Percentiles rank a stretch among this genome's conserved stretches.
phyloP scores from a whole-genome alignment of 345 rosid species.

The Euphorbia lathyris region DNA sequence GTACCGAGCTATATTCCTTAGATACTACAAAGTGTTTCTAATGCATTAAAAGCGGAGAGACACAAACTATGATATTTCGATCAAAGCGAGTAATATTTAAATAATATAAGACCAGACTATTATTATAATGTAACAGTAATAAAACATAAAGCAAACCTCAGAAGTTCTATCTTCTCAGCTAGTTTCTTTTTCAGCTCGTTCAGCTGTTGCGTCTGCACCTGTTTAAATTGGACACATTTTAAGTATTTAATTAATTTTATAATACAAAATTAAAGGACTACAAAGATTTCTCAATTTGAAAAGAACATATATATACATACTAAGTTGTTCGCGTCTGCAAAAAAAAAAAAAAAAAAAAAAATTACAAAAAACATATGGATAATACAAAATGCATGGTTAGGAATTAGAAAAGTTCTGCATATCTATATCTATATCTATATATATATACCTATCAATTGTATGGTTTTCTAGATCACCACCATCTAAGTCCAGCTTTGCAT shows the following conservation, averaged over 20 bases:
- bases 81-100: background rate
- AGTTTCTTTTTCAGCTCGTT: constrained; percentile 17
- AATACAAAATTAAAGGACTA: background rate
- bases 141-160: constrained; percentile 16
- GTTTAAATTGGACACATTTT: background rate
- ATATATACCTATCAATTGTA: constrained; percentile 10
- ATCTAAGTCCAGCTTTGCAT: background rate
- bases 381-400: background rate
- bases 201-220: constrained; percentile 16
- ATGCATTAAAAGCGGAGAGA: too few relatives aligned
- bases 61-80: background rate
- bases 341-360: background rate
- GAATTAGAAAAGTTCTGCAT: background rate
- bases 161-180: constrained; percentile 20
- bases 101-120: too few relatives aligned
- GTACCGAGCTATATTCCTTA: too few relatives aligned
- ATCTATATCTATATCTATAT: too few relatives aligned
- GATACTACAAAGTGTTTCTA: too few relatives aligned
- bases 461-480: background rate
- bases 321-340: constrained; percentile 11
- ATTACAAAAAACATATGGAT: background rate
- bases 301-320: too few relatives aligned
- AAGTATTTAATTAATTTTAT: background rate
- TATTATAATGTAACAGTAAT: too few relatives aligned
- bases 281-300: background rate